Conservation (phyloP, 768 basidiomycete genomes). For the Trametes elegans region DNA sequence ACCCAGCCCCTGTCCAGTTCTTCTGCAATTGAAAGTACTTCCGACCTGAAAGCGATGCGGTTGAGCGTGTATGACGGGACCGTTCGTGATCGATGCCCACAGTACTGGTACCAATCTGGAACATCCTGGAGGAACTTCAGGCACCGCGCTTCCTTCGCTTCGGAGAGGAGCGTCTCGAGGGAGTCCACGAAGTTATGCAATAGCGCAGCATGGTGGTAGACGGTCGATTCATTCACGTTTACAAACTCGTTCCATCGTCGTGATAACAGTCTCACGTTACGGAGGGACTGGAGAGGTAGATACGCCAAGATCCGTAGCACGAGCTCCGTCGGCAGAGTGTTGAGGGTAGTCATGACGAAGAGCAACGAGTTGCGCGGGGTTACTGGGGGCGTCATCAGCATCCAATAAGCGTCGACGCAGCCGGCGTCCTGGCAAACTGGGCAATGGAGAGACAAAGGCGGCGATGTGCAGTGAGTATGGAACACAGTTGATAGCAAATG, state of each 20-base stretch:
- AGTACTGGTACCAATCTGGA: slow-evolving; percentile 56
- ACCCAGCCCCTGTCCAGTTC: slow-evolving; percentile 55
- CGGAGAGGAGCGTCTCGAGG: slow-evolving; percentile 27
- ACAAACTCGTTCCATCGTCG: slow-evolving; percentile 49
- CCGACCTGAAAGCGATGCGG: slow-evolving; percentile 36
- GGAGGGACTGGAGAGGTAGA: slow-evolving; percentile 47
- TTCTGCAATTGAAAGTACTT: slow-evolving; percentile 43
- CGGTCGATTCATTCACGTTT: slow-evolving; percentile 40
- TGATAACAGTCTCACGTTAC: slow-evolving; percentile 37
- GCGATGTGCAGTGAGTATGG: no score
- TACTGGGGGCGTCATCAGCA: slow-evolving; percentile 25
- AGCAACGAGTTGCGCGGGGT: no score
- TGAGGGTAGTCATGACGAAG: slow-evolving; percentile 36
- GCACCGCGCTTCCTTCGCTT: slow-evolving; percentile 33
- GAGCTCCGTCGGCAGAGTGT: slow-evolving; percentile 56
- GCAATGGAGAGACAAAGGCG: no score
- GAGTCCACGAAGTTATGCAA: slow-evolving; percentile 46
- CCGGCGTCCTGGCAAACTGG: no score
- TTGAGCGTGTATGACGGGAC: background rate
- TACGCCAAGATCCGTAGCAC: slow-evolving; percentile 47
- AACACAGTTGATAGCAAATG: no score
- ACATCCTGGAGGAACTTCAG: slow-evolving; percentile 38
- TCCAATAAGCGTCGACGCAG: background rate
- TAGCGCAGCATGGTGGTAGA: slow-evolving; percentile 60
- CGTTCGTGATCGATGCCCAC: slow-evolving; percentile 38